Evolutionary conservation across 2,329 filamentous ascomycete genomes (phyloP), one percentile per base, ranked within the genome.

Genomic region (Talaromyces verruculosus): DNA sequence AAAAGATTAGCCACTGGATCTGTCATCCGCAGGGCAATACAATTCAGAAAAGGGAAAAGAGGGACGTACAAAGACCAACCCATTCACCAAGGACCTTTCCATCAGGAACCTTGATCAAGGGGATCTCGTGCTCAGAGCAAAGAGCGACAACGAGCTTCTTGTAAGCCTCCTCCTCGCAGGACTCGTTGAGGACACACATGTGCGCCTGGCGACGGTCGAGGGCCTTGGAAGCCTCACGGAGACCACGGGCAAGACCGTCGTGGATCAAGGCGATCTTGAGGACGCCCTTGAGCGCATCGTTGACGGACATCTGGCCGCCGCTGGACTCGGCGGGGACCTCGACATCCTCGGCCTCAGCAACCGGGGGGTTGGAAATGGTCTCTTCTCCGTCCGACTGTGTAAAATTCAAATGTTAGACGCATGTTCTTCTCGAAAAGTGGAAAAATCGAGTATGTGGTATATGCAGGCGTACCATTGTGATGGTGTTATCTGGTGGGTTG

Each of bases 151-250:
- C 94, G 73, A 99, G 89, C 91, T 99, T 99, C 93, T 99, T 99
- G 89, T 99, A 99, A 74, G 95, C 94, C 85, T 99, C 95, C 89
- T 99, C 95, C 87, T 99, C 95, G 88, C 95, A 99, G 74, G 91
- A 90, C 89, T 99, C 95, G 89, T 99, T 99, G 78, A 99, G 90
- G 75, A 99, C 95, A 83, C 95, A 99, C 93, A 99, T 98, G 87
- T 99, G 95, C 68, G 95, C 95, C 87, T 99, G 92, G 80, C 95
- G 93, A 80, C 95, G 90, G 85, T 99, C 95, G 79, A 99, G 92
- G 72, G 95, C 94, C 89, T 99, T 99, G 86, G 91, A 93, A 72
- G 95, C 95, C 86, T 99, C 95, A 76, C 95, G 93, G 78, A 99
- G 92, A 85, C 95, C 95, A 77, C 95, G 93, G 81, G 95, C 95